Evolutionary conservation across 1,139 yeast species (phyloP), one percentile per base, ranked within the genome.

Genomic region (Ogataea hybrid): DNA sequence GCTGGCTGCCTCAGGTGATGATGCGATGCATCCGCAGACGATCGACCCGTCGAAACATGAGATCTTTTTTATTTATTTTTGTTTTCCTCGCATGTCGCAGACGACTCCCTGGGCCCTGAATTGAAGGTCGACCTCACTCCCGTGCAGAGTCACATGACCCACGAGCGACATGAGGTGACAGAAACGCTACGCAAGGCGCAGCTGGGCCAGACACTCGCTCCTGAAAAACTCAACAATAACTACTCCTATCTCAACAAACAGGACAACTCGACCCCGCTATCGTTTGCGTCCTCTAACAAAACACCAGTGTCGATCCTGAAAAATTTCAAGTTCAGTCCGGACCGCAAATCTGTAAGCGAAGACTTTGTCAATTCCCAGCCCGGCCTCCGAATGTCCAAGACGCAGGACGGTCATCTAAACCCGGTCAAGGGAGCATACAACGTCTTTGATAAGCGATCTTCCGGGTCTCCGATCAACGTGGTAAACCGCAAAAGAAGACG

Each of bases 361-460:
- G 32, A 42, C n/a, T 47, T 53, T 30, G 44, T 64, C 25, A 57
- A 57, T 29, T 56, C 58, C n/a, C 67, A 62, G 42, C 73, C 71
- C 2, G 69, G 65, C 28, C 50, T 68, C 36, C 56, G 62, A 6
- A 47, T 58, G n/a, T 70, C 70, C 2, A 43, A 58, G 16, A 54
- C 61, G 15, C 45, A 51, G 11, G 53, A 59, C 28, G 69, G 67
- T 1, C 61, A 59, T 16, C 36, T 67, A 23, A 70, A 71, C 46
- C 70, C 75, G 0, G 65, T 69, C 3, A 70, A 68, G 47, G 68
- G 67, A 11, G 71, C 76, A 1, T 64, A 67, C 37, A 70, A 73
- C 14, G 56, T 69, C 20, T 70, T 76, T 50, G 73, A 77, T 20
- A 75, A 18, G 25, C 25, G 32, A 35, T 14, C 51, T 51, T 32